A percentile compares a stretch with the other conserved stretches of the same genome.
Evolutionary conservation across 192 early-diverging fungal species (phyloP).

Genomic region (Coemansia furcata): DNA sequence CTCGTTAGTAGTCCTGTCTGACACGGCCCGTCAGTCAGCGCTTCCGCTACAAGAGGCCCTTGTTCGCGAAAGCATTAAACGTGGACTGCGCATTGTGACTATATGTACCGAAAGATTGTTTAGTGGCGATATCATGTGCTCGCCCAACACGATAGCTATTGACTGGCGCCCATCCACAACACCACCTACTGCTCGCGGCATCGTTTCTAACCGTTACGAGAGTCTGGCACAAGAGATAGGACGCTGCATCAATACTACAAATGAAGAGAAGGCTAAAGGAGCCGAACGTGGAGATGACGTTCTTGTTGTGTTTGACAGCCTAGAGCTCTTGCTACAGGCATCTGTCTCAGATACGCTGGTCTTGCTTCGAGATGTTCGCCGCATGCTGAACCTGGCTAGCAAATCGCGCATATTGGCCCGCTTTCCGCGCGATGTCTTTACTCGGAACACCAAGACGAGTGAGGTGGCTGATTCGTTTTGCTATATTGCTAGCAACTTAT

Average conservation of each 20-base stretch:
- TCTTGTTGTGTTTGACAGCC: slow-evolving; percentile 25
- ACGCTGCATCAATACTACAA: not conserved
- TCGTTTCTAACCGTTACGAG: not conserved
- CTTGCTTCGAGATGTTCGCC: slow-evolving; percentile 29
- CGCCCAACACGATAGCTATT: not conserved
- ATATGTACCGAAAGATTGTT: slow-evolving; percentile 24
- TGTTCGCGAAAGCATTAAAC: slow-evolving; percentile 27
- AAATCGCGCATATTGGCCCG: slow-evolving; percentile 28
- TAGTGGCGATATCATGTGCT: slow-evolving; percentile 25
- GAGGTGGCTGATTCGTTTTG: not conserved
- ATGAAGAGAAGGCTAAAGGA: not conserved
- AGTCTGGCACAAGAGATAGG: not conserved
- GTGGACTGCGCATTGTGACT: slow-evolving; percentile 17
- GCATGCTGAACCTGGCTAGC: not conserved
- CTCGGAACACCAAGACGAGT: no score
- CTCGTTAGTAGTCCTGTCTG: slow-evolving; percentile 37
- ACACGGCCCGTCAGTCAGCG: slow-evolving; percentile 41
- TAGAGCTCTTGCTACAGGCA: slow-evolving; percentile 27
- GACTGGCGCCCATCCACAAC: slow-evolving; percentile 16
- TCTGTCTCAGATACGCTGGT: slow-evolving; percentile 24
- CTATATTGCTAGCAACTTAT: slow-evolving; percentile 3
- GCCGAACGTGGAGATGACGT: not conserved
- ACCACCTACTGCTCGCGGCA: not conserved
- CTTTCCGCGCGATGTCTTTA: slow-evolving; percentile 29
- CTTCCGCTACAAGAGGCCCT: slow-evolving; percentile 43